phyloP scores from a whole-genome alignment of 768 basidiomycete species.

The Suillus subalutaceus region DNA sequence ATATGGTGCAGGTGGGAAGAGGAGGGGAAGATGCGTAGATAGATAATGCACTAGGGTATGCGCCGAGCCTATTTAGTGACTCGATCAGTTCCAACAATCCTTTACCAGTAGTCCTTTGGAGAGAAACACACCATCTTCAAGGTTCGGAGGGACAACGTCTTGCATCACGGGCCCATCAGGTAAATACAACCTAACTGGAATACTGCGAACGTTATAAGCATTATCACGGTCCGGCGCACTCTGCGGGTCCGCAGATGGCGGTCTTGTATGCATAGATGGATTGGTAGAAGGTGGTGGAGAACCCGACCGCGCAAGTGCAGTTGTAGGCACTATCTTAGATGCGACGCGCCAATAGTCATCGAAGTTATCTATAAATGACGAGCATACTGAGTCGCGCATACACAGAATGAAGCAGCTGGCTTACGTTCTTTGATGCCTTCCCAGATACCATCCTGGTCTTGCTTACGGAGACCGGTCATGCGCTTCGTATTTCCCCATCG shows the following conservation, averaged over 20 bases:
- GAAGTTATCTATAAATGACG: slow-evolving; percentile 74
- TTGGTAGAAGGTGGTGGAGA: slow-evolving; percentile 56
- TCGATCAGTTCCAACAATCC: background rate
- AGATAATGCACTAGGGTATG: slow-evolving; percentile 74
- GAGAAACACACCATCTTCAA: slow-evolving; percentile 68
- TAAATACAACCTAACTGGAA: slow-evolving; percentile 89
- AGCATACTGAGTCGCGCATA: background rate
- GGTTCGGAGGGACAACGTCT: slow-evolving; percentile 80
- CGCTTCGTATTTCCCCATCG: slow-evolving; percentile 96
- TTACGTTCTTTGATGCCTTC: slow-evolving; percentile 93
- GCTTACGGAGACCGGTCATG: slow-evolving; percentile 87
- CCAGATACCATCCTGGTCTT: slow-evolving; percentile 96
- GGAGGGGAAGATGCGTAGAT: slow-evolving; percentile 71
- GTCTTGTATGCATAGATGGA: slow-evolving; percentile 64
- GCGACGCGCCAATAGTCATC: slow-evolving; percentile 95
- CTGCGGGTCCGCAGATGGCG: slow-evolving; percentile 63
- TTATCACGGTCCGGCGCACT: slow-evolving; percentile 70
- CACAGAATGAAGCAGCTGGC: slow-evolving; percentile 33
- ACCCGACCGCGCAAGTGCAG: slow-evolving; percentile 58
- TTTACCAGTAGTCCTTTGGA: slow-evolving; percentile 4
- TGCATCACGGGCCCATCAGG: slow-evolving; percentile 91
- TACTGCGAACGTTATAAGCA: slow-evolving; percentile 83
- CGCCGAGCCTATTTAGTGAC: slow-evolving; percentile 55
- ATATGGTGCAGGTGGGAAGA: slow-evolving; percentile 65
- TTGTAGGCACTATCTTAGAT: slow-evolving; percentile 88